phyloP scores from a whole-genome alignment of 2,329 filamentous ascomycete species.

The Endocalyx cinctus region DNA sequence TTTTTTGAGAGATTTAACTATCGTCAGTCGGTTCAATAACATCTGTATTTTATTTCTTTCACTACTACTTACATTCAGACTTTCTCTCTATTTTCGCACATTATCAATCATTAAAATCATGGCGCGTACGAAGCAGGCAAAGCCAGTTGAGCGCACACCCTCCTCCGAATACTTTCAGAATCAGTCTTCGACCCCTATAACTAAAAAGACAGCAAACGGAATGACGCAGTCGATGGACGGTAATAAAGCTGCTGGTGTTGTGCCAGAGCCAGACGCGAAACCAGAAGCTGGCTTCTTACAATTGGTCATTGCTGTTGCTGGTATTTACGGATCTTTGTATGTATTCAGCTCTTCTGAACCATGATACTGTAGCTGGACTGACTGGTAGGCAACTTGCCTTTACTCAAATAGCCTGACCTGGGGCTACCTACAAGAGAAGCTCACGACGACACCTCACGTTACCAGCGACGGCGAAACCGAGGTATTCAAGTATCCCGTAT shows the following conservation, averaged over 20 bases:
- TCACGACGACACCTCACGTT: conserved; percentile 90
- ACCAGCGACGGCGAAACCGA: conserved; percentile 59
- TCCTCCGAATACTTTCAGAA: conserved; percentile 59
- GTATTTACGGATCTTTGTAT: conserved; percentile 97
- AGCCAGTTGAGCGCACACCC: conserved; percentile 58
- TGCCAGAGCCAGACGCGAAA: conserved; percentile 21
- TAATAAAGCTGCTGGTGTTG: conserved; percentile 22
- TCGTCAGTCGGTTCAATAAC: too few relatives aligned
- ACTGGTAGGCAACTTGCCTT: background rate
- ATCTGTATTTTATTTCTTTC: too few relatives aligned
- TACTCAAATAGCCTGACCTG: conserved; percentile 71
- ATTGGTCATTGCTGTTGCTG: conserved; percentile 80
- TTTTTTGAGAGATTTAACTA: too few relatives aligned
- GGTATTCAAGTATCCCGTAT: conserved; percentile 88
- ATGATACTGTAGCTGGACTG: background rate
- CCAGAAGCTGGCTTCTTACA: conserved; percentile 64
- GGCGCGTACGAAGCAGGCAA: conserved; percentile 67
- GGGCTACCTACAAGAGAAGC: conserved; percentile 94
- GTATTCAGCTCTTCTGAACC: conserved; percentile 21
- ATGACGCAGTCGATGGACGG: too few relatives aligned
- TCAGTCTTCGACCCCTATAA: conserved; percentile 14
- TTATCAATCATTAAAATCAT: conserved; percentile 36
- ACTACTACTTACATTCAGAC: too few relatives aligned
- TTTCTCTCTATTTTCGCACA: too few relatives aligned
- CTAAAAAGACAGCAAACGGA: conserved; percentile 27